phyloP scores from a whole-genome alignment of 2,329 filamentous ascomycete genomes.

The Neoarthrinium moseri region DNA sequence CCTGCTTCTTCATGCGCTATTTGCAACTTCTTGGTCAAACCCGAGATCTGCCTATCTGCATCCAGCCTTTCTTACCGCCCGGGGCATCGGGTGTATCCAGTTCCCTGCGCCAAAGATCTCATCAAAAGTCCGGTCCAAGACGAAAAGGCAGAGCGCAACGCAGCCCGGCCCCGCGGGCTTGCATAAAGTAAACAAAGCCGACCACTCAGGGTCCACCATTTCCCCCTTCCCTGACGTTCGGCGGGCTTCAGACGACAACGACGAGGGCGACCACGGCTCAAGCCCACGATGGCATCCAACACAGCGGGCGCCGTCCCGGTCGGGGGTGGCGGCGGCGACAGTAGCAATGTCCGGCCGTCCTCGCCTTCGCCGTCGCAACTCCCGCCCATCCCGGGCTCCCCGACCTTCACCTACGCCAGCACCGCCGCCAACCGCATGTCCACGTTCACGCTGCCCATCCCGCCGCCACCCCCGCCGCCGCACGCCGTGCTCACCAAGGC shows the following conservation, averaged over 20 bases:
- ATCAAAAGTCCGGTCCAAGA: too few species aligned
- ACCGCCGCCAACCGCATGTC: conserved; percentile 60
- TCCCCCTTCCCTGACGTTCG: conserved; percentile 54
- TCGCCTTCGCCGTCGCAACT: conserved; percentile 56
- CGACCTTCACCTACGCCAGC: conserved; percentile 63
- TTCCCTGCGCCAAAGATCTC: too few species aligned
- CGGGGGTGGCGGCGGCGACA: too few species aligned
- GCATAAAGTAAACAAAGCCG: conserved; percentile 10
- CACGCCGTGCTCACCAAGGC: conserved; percentile 61
- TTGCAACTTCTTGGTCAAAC: too few species aligned
- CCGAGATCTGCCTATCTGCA: too few species aligned
- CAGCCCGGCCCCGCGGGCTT: too few species aligned
- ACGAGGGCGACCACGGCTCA: background rate
- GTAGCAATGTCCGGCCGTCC: conserved; percentile 29
- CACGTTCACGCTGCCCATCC: conserved; percentile 57
- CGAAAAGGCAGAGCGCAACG: too few species aligned
- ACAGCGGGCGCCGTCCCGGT: too few species aligned
- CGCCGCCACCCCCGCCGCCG: conserved; percentile 57
- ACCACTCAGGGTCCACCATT: conserved; percentile 22
- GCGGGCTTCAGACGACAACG: too few species aligned
- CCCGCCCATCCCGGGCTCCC: conserved; percentile 61
- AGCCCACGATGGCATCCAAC: conserved; percentile 4
- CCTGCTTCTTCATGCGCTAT: too few species aligned
- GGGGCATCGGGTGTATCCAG: too few species aligned
- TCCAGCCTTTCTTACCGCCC: too few species aligned